A percentile compares a stretch with the other conserved stretches of the same genome.
Evolutionary conservation across 148 eudicot species (phyloP).

Genomic region (Beta vulgaris): DNA sequence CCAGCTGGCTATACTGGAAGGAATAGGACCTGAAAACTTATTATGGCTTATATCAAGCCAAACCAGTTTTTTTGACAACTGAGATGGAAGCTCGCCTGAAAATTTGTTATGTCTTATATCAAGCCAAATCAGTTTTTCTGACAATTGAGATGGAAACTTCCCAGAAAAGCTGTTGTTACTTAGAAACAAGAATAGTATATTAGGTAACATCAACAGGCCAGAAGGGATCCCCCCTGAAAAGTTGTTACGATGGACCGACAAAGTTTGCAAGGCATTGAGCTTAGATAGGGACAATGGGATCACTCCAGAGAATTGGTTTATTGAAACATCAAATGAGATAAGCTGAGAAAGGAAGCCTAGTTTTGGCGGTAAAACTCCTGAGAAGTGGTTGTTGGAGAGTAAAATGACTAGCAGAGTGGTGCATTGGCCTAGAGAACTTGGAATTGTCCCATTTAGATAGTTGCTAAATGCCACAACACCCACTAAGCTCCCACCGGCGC

Average conservation of each 20-base stretch:
- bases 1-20: conserved; percentile 18
- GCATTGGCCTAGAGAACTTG: conserved; percentile 50
- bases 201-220: conserved; percentile 42
- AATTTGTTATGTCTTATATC: conserved; percentile 29
- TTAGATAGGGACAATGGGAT: too few species aligned
- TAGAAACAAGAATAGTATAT: conserved; percentile 33
- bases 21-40: conserved; percentile 29
- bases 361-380: conserved; percentile 43
- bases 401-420: conserved; percentile 28
- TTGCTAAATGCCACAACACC: conserved; percentile 55
- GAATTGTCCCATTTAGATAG: conserved; percentile 50
- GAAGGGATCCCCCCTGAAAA: conserved; percentile 54
- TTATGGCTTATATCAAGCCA: conserved; percentile 51
- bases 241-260: conserved; percentile 34
- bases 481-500: conserved; percentile 33
- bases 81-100: conserved; percentile 53
- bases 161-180: too few species aligned
- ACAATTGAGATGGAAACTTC: too few species aligned
- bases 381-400: conserved; percentile 41
- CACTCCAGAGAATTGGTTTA: too few species aligned
- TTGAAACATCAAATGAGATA: too few species aligned
- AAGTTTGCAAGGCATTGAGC: conserved; percentile 14
- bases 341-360: conserved; percentile 36
- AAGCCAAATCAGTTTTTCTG: background rate
- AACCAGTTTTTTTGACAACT: conserved; percentile 39